These are phyloP conservation scores for Marasmius tenuissimus DNA, from an alignment of 1,284 basidiomycete genomes.

Conservation along the genomic window DNA sequence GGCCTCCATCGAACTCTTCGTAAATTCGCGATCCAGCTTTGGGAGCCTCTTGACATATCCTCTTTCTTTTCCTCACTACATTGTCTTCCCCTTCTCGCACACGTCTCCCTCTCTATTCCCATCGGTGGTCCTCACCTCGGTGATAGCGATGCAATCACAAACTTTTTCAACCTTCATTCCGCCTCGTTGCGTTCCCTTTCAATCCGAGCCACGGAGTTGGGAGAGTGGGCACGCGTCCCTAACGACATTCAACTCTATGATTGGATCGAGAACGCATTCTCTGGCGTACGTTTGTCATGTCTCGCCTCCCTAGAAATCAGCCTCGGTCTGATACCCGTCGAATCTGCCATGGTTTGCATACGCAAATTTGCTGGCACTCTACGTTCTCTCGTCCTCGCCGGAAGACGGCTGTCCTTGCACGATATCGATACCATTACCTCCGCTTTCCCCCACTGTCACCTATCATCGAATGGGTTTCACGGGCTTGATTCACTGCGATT, in stretches of 20 bases:
- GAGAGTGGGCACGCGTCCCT: constrained; percentile 27
- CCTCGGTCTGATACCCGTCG: constrained; percentile 33
- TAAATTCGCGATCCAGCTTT: constrained; percentile 36
- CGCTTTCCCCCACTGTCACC: neutral
- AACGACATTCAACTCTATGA: constrained; percentile 28
- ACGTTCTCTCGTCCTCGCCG: constrained; percentile 1
- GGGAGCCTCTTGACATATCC: constrained; percentile 39
- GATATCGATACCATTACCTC: neutral
- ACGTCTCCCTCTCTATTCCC: constrained; percentile 36
- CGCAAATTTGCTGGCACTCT: neutral
- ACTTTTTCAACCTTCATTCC: constrained; percentile 34
- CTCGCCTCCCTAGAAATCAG: constrained; percentile 37
- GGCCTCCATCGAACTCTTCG: constrained; percentile 33
- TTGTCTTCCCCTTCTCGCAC: constrained; percentile 28
- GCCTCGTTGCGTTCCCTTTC: constrained; percentile 30
- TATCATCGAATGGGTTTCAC: no score
- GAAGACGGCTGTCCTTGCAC: neutral
- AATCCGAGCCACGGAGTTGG: constrained; percentile 37
- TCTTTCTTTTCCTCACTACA: constrained; percentile 33
- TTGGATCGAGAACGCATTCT: constrained; percentile 31
- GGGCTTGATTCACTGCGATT: constrained; percentile 31
- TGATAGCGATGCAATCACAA: constrained; percentile 30
- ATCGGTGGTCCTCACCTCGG: constrained; percentile 36
- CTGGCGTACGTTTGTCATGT: constrained; percentile 24
- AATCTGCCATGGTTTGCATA: constrained; percentile 5